Evolutionary conservation across 129 eudicot genomes (phyloP).

Genomic region (Mikania micrantha): DNA sequence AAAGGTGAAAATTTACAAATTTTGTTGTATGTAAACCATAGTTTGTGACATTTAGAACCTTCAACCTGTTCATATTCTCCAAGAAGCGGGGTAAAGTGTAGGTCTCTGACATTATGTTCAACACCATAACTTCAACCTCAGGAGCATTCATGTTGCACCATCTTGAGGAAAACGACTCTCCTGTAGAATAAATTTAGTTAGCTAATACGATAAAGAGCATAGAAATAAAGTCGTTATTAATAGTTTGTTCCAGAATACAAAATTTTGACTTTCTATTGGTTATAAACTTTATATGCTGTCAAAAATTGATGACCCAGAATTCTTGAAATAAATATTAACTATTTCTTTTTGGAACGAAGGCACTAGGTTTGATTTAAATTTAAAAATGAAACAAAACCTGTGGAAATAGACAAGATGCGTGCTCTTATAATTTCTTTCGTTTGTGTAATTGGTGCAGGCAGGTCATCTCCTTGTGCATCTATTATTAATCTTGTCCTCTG

Average conservation of each 20-base stretch:
- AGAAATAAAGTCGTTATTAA: background rate
- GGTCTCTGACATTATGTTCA: constrained; percentile 30
- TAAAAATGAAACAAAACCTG: constrained; percentile 24
- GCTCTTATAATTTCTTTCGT: constrained; percentile 13
- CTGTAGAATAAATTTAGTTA: constrained; percentile 17
- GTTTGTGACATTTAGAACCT: constrained; percentile 39
- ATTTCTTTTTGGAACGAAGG: too few species aligned
- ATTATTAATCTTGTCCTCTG: constrained; percentile 28
- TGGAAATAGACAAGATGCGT: constrained; percentile 37
- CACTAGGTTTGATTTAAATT: background rate
- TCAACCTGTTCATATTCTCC: constrained; percentile 21
- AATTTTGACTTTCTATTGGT: background rate
- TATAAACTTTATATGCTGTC: too few species aligned
- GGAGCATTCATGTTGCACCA: constrained; percentile 34
- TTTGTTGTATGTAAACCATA: constrained; percentile 31
- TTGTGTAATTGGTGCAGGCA: constrained; percentile 1
- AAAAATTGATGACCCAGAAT: too few species aligned
- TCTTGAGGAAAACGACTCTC: constrained; percentile 32
- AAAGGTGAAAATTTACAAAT: constrained; percentile 9
- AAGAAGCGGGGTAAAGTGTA: constrained; percentile 40
- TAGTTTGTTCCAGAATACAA: background rate
- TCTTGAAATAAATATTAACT: too few species aligned
- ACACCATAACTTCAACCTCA: constrained; percentile 29
- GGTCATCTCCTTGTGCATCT: constrained; percentile 20
- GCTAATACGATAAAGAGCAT: background rate